Percentiles rank a stretch among this genome's conserved stretches.
These are phyloP conservation scores for Xylaria palmicola DNA, from an alignment of 495 filamentous ascomycete genomes.

Conservation along the genomic window DNA sequence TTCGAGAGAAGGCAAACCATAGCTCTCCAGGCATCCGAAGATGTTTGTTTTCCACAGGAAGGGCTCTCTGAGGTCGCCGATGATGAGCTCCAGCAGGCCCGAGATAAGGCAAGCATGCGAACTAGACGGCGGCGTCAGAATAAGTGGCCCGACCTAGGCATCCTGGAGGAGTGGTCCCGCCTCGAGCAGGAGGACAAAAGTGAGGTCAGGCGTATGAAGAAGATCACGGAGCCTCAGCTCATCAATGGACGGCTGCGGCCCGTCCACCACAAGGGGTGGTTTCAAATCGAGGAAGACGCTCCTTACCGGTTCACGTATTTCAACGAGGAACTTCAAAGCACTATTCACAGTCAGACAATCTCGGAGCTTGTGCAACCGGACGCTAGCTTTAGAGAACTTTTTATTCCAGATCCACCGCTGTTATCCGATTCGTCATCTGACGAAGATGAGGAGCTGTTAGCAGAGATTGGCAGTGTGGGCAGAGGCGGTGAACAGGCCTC, in stretches of 20 bases:
- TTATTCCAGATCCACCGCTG: constrained; percentile 58
- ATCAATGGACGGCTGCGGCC: constrained; percentile 85
- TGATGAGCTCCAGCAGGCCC: constrained; percentile 57
- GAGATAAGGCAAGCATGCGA: constrained; percentile 24
- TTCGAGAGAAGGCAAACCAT: constrained; percentile 49
- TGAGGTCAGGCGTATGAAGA: constrained; percentile 84
- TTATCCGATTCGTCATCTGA: constrained; percentile 62
- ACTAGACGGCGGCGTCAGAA: constrained; percentile 54
- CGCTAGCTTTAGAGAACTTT: constrained; percentile 77
- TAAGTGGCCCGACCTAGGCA: constrained; percentile 60
- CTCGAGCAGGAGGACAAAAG: constrained; percentile 89
- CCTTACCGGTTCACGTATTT: constrained; percentile 98
- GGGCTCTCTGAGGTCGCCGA: constrained; percentile 75
- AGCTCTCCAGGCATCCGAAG: constrained; percentile 64
- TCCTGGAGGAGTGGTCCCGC: constrained; percentile 86
- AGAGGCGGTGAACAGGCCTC: constrained; percentile 19
- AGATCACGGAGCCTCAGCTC: constrained; percentile 88
- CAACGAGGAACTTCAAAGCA: constrained; percentile 92
- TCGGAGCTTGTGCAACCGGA: constrained; percentile 87
- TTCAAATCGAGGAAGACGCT: constrained; percentile 81
- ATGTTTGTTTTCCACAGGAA: constrained; percentile 90
- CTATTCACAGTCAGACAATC: constrained; percentile 92
- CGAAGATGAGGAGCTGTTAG: constrained; percentile 48
- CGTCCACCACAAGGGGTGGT: constrained; percentile 71
- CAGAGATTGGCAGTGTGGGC: constrained; percentile 9